Evolutionary conservation across 2,329 filamentous ascomycete genomes (phyloP).

Genomic region (Arthrobotrys sphaeroides): DNA sequence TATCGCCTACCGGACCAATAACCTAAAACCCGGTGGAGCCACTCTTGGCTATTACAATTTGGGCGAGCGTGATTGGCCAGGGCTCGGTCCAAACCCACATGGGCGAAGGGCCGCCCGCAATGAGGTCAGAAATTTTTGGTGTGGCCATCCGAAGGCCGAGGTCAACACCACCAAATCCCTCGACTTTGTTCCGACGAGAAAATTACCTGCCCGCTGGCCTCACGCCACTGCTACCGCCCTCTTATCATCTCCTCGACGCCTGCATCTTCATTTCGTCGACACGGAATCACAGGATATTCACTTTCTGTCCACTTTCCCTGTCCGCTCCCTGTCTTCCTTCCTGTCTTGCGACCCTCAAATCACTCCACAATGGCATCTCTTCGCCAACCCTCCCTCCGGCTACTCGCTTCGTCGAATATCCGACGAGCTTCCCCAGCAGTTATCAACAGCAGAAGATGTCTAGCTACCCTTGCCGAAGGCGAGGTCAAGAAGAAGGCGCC

Average conservation of each 20-base stretch:
- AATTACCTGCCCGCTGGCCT: slow-evolving; percentile 29
- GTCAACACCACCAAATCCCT: slow-evolving; percentile 49
- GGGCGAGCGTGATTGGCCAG: slow-evolving; percentile 38
- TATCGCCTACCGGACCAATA: not conserved
- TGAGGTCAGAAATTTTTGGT: slow-evolving; percentile 54
- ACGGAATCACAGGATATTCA: slow-evolving; percentile 20
- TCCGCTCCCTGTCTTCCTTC: slow-evolving; percentile 4
- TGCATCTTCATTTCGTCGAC: slow-evolving; percentile 18
- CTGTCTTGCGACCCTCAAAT: slow-evolving; percentile 2
- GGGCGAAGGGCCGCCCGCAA: slow-evolving; percentile 26
- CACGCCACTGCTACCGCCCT: slow-evolving; percentile 31
- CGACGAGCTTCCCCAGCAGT: slow-evolving; percentile 49
- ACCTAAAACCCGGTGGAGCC: not conserved
- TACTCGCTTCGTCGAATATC: slow-evolving; percentile 55
- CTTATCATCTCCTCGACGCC: slow-evolving; percentile 8
- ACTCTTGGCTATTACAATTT: slow-evolving; percentile 50
- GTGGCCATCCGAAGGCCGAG: slow-evolving; percentile 53
- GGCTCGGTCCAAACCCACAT: slow-evolving; percentile 27
- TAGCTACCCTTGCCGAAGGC: slow-evolving; percentile 68
- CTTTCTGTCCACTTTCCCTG: not conserved
- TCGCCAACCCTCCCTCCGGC: slow-evolving; percentile 51
- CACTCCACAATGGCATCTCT: slow-evolving; percentile 38
- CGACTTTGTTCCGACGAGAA: slow-evolving; percentile 53
- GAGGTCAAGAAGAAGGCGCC: slow-evolving; percentile 65
- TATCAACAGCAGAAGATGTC: slow-evolving; percentile 53